Conservation (phyloP, 2,329 filamentous ascomycete genomes). For the Stenocarpella maydis region DNA sequence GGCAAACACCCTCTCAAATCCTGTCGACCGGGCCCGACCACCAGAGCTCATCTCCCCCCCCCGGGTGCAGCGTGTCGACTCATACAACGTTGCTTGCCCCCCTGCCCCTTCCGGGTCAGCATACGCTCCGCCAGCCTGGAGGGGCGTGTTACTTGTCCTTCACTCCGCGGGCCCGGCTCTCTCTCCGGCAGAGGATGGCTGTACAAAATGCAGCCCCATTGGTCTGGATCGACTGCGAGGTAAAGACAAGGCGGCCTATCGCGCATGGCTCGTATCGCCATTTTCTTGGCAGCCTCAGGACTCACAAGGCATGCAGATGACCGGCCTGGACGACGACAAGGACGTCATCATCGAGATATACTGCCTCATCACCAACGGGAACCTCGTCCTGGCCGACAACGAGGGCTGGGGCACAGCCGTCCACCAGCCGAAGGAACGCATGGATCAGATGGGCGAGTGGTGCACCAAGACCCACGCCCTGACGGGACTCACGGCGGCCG, state of each 20-base stretch:
- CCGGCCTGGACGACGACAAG: slow-evolving; percentile 77
- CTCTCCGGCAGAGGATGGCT: slow-evolving; percentile 22
- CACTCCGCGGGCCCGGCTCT: not conserved
- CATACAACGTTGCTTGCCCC: slow-evolving; percentile 30
- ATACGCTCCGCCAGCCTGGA: not conserved
- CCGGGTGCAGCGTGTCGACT: slow-evolving; percentile 13
- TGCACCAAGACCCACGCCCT: slow-evolving; percentile 81
- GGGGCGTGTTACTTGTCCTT: not conserved
- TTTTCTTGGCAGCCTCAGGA: slow-evolving; percentile 6
- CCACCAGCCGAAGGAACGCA: slow-evolving; percentile 73
- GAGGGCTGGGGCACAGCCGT: slow-evolving; percentile 83
- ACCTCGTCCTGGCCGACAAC: slow-evolving; percentile 78
- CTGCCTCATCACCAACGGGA: slow-evolving; percentile 86
- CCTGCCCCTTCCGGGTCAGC: slow-evolving; percentile 5
- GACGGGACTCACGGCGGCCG: slow-evolving; percentile 82
- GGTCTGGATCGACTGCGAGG: slow-evolving; percentile 84
- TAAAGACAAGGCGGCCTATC: slow-evolving; percentile 39
- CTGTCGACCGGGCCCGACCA: not conserved
- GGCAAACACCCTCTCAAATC: slow-evolving; percentile 7
- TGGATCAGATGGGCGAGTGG: slow-evolving; percentile 88
- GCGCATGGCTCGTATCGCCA: not conserved
- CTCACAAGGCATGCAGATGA: slow-evolving; percentile 74
- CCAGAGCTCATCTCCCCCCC: slow-evolving; percentile 9
- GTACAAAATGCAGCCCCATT: slow-evolving; percentile 62
- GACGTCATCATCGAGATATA: slow-evolving; percentile 92